Base-by-base conservation (phyloP, 1,284 basidiomycete species). In the Rhodotorula sp. region DNA sequence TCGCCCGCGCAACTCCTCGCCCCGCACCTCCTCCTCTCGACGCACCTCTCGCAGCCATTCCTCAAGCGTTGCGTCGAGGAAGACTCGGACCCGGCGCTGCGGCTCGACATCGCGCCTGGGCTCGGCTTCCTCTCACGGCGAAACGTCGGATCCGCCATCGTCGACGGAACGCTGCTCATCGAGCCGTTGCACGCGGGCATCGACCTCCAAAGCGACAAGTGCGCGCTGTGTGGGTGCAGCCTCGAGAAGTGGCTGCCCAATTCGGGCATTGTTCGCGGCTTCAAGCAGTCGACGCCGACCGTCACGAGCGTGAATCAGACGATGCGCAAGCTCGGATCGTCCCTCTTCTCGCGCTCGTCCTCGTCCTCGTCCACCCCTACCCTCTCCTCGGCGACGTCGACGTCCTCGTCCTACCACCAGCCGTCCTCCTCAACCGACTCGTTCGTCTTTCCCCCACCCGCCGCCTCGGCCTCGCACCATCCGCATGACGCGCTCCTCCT, bases 11-110 rank as follows among this genome's bases (percentile, higher is more conserved):
- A 87, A 93, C 83, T 85, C 88, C 46, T 88, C 88, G 53, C 85
- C 92, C 39, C 83, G 91, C 61, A 81, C 76, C 60, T 79, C 36
- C 76, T 82, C 15, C 79, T 83, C 21, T 78, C 77, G 36, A 80
- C 82, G 59, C 79, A 82, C 39, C 70, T 78, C 2, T 87, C 88
- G 1, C 85, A 94, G 60, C 90, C 95, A 0, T 97, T 97, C 83
- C 82, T 98, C 37, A 87, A 91, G 27, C 87, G 96, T 46, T 83
- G 94, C 32, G 82, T 91, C 37, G 85, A 86, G 7, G 97, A 99
- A 82, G 96, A 99, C 82, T 91, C 95, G 29, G 97, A 99, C 76
- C 92, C 96, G 0, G 92, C 94, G 0, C 84, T 98, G 50, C 89
- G 97, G 5, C 86, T 99, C 36, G 94, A 98, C 80, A 83, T 92